A percentile compares a stretch with the other conserved stretches of the same genome.
Conservation (phyloP, 169 alveolate genomes). For the Plasmodium blacklocki region DNA sequence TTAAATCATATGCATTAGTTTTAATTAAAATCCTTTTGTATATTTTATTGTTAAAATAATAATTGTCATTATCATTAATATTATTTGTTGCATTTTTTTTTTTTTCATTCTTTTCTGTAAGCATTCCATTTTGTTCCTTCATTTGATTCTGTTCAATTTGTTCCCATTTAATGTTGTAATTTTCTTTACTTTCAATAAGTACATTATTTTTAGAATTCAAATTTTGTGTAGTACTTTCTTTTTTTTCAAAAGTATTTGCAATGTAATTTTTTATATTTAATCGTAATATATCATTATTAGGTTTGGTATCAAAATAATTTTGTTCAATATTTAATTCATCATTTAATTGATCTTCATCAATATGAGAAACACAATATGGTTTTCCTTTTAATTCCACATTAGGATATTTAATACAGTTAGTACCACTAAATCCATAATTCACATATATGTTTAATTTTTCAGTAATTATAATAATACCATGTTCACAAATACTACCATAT, state of each 20-base stretch:
- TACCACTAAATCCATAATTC: conserved; percentile 64
- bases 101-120: neutral
- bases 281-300: conserved; percentile 38
- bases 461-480: conserved; percentile 64
- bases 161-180: conserved; percentile 14
- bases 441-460: conserved; percentile 59
- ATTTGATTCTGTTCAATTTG: neutral
- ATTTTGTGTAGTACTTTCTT: conserved; percentile 36
- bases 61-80: too few species aligned
- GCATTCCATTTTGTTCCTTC: neutral
- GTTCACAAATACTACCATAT: conserved; percentile 41
- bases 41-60: too few species aligned
- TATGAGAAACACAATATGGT: conserved; percentile 41
- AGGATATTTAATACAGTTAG: conserved; percentile 59
- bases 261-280: conserved; percentile 50
- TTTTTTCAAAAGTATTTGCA: conserved; percentile 64
- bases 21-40: conserved; percentile 19
- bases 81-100: neutral
- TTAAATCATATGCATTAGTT: conserved; percentile 52
- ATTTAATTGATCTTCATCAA: conserved; percentile 34
- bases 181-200: conserved; percentile 30
- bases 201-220: conserved; percentile 6
- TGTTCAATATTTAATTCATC: conserved; percentile 57
- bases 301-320: conserved; percentile 50
- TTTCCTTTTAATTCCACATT: conserved; percentile 43